Evolutionary conservation across 2,329 filamentous ascomycete genomes (phyloP), one percentile per base, ranked within the genome.

Genomic region (Fusarium udum): DNA sequence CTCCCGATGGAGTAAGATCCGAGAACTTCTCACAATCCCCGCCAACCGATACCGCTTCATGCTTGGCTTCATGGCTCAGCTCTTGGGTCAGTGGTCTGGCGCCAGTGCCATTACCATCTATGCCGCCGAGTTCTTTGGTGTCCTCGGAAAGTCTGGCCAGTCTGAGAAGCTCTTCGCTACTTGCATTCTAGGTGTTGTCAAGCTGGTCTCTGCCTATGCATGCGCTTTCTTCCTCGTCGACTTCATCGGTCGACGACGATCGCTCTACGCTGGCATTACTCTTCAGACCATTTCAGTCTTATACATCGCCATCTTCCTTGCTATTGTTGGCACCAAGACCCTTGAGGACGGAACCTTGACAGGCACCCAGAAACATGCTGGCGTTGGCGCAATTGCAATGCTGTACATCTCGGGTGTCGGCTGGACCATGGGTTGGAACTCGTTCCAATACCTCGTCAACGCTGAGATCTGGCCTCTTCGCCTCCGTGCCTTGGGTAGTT

Each of bases 221-320:
- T 69, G 66, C 3, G 66, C 66, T 8, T 51, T 69, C 66, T 69
- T 69, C 66, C 13, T 69, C 3, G 64, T 69, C 11, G 66, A 69
- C 2, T 69, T 69, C 18, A 69, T 69, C 9, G 66, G 66, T 15
- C 22, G 66, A 22, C 56, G 66, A 18, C 49, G 66, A 2, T 69
- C 66, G 0, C 34, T 69, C 0, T 69, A 69, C n/a, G 64, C 56
- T 4, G 66, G 66, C 3, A 69, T 69, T 6, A 69, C 64, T 1
- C 48, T 69, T 3, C 66, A 69, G n/a, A 56, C 60, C 3, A 45
- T 69, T 1, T 69, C 64, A 1, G 16, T 69, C 4, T 20, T 69
- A 20, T 69, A 69, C 9, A 69, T 69, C 11, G 66, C 66, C 12
- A 67, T 69, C n/a, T 69, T 69, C 49, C 49, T 69, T 1, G 32